phyloP scores from a whole-genome alignment of 208 protist species.

The Trypanosoma mega region DNA sequence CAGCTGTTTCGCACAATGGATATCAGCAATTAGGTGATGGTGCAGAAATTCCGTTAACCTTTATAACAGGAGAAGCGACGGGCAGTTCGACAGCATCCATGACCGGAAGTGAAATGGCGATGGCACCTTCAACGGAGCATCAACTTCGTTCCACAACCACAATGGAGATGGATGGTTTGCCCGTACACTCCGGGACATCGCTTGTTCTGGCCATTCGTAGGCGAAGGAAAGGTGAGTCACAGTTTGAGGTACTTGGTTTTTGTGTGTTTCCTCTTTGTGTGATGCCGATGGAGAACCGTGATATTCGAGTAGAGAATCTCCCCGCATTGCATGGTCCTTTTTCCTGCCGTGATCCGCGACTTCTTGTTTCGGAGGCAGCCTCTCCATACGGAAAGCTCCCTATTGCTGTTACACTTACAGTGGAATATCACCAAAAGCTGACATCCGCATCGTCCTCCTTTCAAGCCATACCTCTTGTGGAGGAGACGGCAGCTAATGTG shows the following conservation, averaged over 20 bases:
- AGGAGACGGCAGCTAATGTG: no score
- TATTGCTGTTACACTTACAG: slow-evolving; percentile 64
- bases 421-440: slow-evolving; percentile 78
- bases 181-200: slow-evolving; percentile 80
- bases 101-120: slow-evolving; percentile 2
- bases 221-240: slow-evolving; percentile 27
- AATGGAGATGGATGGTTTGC: slow-evolving; percentile 66
- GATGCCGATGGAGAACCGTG: slow-evolving; percentile 83
- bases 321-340: slow-evolving; percentile 82
- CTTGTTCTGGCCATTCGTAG: slow-evolving; percentile 83
- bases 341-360: slow-evolving; percentile 80
- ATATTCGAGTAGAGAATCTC: slow-evolving; percentile 80
- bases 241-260: slow-evolving; percentile 75
- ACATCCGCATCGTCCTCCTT: no score
- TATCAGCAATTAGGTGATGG: slow-evolving; percentile 82
- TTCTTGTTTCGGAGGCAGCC: slow-evolving; percentile 75
- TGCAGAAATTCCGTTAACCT: slow-evolving; percentile 60
- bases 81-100: background rate
- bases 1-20: slow-evolving; percentile 85
- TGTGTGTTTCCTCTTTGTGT: slow-evolving; percentile 87
- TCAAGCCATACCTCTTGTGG: no score
- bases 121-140: background rate
- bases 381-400: slow-evolving; percentile 82
- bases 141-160: slow-evolving; percentile 54
- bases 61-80: slow-evolving; percentile 11